Base-by-base conservation (phyloP, 176 grass and related monocot species). In the Alloteropsis semialata region DNA sequence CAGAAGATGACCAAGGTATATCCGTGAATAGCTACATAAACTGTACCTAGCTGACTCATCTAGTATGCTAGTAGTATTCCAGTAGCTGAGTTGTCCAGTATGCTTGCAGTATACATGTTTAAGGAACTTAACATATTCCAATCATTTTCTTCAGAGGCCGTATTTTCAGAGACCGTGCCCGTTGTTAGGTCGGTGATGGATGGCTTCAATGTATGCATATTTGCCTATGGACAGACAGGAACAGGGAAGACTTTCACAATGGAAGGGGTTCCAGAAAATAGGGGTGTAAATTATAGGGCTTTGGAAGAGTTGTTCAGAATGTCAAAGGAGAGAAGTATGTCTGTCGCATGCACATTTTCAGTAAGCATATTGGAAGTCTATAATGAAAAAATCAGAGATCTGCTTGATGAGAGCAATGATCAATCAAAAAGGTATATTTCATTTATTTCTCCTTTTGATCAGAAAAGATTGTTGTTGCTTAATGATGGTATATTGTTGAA, bases 161-260 rank as follows among this genome's bases (percentile, higher is more conserved):
- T 96, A 9, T 99, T 96, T 80, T 69, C 82, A 30, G 91, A 99
- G 63, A 96, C 91, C 17, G 72, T 90, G 77, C 97, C 91, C 0
- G 86, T 99, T 28, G 89, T 99, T 74, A 87, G 82, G 65, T 96
- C 93, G 13, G 97, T 93, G 3, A 78, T 99, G 69, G 97, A 99
- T 30, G 97, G 97, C 10, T 99, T 90, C 87, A 99, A 99, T 16
- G 97, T 99, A 28, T 99, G 97, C 74, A 99, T 99, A 49, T 96
- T 99, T 54, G 97, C 97, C 16, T 99, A 96, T 66, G 97, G 97
- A 30, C 97, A 99, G 53, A 99, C 93, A 38, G 97, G 97, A 83
- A 90, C 97, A 0, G 93, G 93, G 29, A 96, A 99, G 75, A 99
- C 97, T 1, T 99, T 92, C 83, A 99, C 97, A 27, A 99, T 99